Evolutionary conservation across 352 stramenopile species (phyloP), one percentile per base, ranked within the genome.

Genomic region (Globisporangium orthogonon): DNA sequence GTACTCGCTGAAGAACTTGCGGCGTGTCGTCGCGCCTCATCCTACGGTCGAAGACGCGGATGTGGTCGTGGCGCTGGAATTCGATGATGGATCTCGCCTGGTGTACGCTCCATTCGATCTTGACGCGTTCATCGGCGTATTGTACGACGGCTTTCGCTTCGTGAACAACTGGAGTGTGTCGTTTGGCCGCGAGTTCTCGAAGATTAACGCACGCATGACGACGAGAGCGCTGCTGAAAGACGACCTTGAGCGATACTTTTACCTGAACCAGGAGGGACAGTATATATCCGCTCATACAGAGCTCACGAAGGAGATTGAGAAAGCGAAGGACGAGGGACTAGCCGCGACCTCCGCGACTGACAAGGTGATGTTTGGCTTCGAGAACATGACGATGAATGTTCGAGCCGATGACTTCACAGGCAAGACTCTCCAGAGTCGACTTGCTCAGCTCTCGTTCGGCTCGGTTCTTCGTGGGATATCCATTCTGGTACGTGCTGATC

Each of bases 311-410:
- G 73, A 89, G 44, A 74, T 93, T 45, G 77, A 89, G 46, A 74
- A 69, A 9, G 76, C 88, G 52, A 77, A 65, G 39, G 61, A 50
- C 0, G 74, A 87, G 52, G 70, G 62, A 1, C 52, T 73, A 2
- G 74, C 54, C 44, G 68, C 71, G 23, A 67, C 67, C n/a, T 75
- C 72, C 3, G 62, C 64, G 2, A 83, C 71, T 18, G 84, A 90
- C 46, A 80, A 74, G 53, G 61, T 87, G 30, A 67, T 83, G 18
- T 91, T 93, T 61, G 68, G 76, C 2, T 62, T 93, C 14, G 80
- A 93, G 18, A 89, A 76, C 48, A 71, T 91, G 58, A 87, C 79
- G 55, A 78, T 84, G 61, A 90, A 86, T 53, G 72, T 89, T 31
- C 67, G 85, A 51, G 67, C 71, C 11, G 65, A 73, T 37, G 76